Evolutionary conservation across 495 filamentous ascomycete genomes (phyloP), one percentile per base, ranked within the genome.

Genomic region (Daldinia loculata): DNA sequence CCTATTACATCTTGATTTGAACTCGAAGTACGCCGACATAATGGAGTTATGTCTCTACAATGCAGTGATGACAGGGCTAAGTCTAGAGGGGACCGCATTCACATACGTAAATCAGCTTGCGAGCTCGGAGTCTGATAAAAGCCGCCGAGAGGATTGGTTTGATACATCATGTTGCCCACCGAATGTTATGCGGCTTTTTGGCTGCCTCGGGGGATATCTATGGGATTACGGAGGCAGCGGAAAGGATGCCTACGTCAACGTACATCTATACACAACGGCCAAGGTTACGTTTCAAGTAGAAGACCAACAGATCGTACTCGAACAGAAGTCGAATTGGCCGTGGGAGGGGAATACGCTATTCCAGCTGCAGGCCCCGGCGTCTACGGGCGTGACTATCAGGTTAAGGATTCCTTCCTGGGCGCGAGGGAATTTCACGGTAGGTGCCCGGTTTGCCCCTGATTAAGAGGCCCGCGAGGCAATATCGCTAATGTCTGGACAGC

Each of bases 21-120:
- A 86, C 56, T 78, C 80, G 3, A 80, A 82, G 39, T 88, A 87
- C 59, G 82, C 84, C 7, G 86, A 89, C 71, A 75, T 87, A 17
- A 86, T 89, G 83, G 87, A 89, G 65, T 65, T 89, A 5, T 85
- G 84, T 56, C 78, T 89, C 4, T 89, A 88, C 74, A 89, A 89
- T 71, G 83, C 84, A 3, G 84, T 89, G 7, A 79, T 89, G 69
- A 87, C 84, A 2, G 83, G 83, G 0, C 83, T 88, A 77, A 80
- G 78, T 9, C 63, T 76, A n/a, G 76, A 82, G 45, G 84, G 84
- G n/a, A 81, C 75, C 55, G 72, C 68, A n/a, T 89, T 87, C 75
- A 87, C 85, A 3, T 89, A 89, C 67, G 78, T 83, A 52, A 88
- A 89, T 50, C 86, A 88, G 64, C 75, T 89, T 3, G 86, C 84